Evolutionary conservation across 176 grass and related monocot genomes (phyloP).

Genomic region (Triticum turgidum): DNA sequence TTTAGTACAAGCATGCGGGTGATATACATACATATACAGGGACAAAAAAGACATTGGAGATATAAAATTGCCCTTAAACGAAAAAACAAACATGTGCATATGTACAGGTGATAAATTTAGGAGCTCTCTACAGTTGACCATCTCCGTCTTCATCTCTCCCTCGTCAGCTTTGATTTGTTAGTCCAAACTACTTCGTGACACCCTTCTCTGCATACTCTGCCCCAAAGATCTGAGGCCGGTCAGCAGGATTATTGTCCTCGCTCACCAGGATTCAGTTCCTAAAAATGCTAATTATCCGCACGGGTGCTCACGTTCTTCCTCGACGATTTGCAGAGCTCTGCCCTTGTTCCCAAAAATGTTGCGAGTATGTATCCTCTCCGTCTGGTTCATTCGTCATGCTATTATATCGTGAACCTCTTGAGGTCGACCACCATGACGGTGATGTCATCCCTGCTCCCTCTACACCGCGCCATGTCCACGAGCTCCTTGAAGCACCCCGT

Average conservation of each 20-base stretch:
- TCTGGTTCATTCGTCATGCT: not conserved
- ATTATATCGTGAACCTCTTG: conserved; percentile 28
- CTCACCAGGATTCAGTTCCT: not conserved
- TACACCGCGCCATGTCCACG: conserved; percentile 45
- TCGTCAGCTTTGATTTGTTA: not conserved
- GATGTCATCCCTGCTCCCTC: conserved; percentile 76
- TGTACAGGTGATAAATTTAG: not conserved
- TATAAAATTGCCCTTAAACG: not conserved
- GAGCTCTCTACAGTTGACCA: not conserved
- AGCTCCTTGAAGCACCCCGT: conserved; percentile 48
- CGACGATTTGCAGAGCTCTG: not conserved
- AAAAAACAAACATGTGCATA: not conserved
- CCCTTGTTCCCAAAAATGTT: not conserved
- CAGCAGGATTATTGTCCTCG: not conserved
- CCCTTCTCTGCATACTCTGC: not conserved
- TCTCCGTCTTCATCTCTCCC: not conserved
- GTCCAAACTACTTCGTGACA: not conserved
- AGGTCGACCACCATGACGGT: conserved; percentile 86
- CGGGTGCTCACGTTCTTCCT: not conserved
- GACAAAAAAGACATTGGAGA: not conserved
- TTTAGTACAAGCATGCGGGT: too few relatives aligned
- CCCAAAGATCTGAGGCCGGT: not conserved
- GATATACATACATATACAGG: too few relatives aligned
- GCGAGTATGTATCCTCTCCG: too few relatives aligned
- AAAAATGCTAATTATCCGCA: not conserved